These are phyloP conservation scores for Euphrasia arctica DNA, from an alignment of 305 asterid species.

Conservation along the genomic window DNA sequence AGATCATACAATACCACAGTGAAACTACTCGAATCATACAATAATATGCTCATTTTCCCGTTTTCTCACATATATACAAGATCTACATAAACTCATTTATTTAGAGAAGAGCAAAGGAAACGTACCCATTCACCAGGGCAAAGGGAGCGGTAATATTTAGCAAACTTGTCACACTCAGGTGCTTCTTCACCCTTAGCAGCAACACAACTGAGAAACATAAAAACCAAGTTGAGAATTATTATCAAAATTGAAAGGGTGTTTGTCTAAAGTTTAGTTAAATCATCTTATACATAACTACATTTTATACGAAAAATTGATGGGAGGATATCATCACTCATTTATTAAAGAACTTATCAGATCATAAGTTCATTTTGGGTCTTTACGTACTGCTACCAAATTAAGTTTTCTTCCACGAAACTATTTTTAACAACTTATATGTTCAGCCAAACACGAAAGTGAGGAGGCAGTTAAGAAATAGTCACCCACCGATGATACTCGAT, in stretches of 20 bases:
- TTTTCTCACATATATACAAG: not conserved
- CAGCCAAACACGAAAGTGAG: not conserved
- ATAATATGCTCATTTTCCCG: not conserved
- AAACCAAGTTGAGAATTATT: not conserved
- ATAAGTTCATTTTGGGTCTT: too few relatives aligned
- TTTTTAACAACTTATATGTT: not conserved
- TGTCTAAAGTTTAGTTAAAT: not conserved
- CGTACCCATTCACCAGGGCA: constrained; percentile 88
- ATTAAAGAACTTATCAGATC: too few relatives aligned
- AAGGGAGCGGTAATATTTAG: constrained; percentile 65
- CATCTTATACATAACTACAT: not conserved
- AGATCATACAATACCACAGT: too few relatives aligned
- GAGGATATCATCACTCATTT: too few relatives aligned
- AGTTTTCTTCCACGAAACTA: too few relatives aligned
- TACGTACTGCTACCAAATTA: too few relatives aligned
- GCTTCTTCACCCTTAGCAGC: constrained; percentile 62
- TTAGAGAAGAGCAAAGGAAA: not conserved
- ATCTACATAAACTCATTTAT: not conserved
- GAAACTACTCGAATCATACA: too few relatives aligned
- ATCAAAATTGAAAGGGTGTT: not conserved
- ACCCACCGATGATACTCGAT: constrained; percentile 86
- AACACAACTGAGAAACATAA: constrained; percentile 41
- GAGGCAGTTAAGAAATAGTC: not conserved
- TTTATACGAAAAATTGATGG: too few relatives aligned
- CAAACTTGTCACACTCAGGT: constrained; percentile 49